Base-by-base conservation (phyloP, 2,329 filamentous ascomycete species). In the Penicillium sp. region DNA sequence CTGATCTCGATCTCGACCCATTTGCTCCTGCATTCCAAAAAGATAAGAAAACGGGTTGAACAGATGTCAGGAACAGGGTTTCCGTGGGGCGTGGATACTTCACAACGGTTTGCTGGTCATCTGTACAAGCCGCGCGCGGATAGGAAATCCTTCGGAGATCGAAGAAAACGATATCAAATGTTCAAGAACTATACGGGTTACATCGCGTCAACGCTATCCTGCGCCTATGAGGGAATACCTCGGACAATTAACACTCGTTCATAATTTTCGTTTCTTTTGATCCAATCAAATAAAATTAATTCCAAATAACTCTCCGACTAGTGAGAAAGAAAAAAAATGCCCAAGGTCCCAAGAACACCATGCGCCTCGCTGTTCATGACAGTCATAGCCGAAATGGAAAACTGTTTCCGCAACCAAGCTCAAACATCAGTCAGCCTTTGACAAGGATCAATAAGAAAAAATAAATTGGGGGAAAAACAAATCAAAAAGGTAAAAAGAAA, bases 301-400 rank as follows among this genome's bases (percentile, higher is more conserved):
- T 48, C 25, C 22, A 48, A 48, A 48, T 15, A 34, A n/a, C 45
- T 20, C 5, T 1, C 28, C 45, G 17, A 31, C 43, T 17, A 35
- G 47, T 34, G 17, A 22, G 20, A 20, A 20, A 20, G 20, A 53
- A 14, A 20, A 34, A 25, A 43, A 34, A 11, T 20, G 20, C 20
- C 25, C 17, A 31, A 34, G 10, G 5, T 28, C 25, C 25, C 25
- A 47, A 28, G 25, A 59, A 51, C 53, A 5, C 53, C 47, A 43
- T 39, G 47, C 54, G 42, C 53, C 58, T 49, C 37, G 28, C 28
- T 53, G 41, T 31, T 62, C 60, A 54, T 62, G 51, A 60, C 17
- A 55, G 37, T 60, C 57, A 49, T 62, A 15, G 56, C 22, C 8
- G 11, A 41, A 31, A 31, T 55, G 12, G 28, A 42, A 43, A 22